A percentile compares a stretch with the other conserved stretches of the same genome.
Evolutionary conservation across 2,329 filamentous ascomycete species (phyloP).

Genomic region (Colletotrichum destructivum): DNA sequence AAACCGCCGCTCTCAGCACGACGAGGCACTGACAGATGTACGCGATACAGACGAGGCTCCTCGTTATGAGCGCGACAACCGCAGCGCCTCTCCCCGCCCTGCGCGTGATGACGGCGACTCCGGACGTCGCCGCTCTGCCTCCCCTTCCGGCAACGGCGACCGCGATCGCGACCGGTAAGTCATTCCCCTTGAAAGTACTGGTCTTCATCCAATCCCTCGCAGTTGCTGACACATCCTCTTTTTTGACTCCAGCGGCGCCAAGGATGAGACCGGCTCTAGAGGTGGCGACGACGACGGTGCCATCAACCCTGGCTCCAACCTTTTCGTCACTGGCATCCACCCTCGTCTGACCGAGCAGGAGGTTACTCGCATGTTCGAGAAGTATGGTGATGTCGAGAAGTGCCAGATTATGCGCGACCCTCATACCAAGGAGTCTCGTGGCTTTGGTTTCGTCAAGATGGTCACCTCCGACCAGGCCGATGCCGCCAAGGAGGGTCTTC

Average conservation of each 20-base stretch:
- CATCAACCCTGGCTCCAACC: constrained; percentile 94
- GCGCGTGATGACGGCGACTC: constrained; percentile 73
- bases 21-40: constrained; percentile 28
- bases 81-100: constrained; percentile 76
- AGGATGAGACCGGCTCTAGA: constrained; percentile 66
- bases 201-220: constrained; percentile 5
- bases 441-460: constrained; percentile 99
- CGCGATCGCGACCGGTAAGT: constrained; percentile 67
- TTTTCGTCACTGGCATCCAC: constrained; percentile 98
- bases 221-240: constrained; percentile 32
- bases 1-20: constrained; percentile 21
- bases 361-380: constrained; percentile 95
- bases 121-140: constrained; percentile 73
- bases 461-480: constrained; percentile 94
- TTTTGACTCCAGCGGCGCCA: constrained; percentile 57
- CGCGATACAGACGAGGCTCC: constrained; percentile 69
- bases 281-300: constrained; percentile 82
- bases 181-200: neutral
- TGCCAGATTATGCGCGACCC: constrained; percentile 99
- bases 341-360: constrained; percentile 91
- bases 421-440: constrained; percentile 97
- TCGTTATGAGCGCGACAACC: constrained; percentile 77
- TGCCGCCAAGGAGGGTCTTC: constrained; percentile 94
- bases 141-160: constrained; percentile 69
- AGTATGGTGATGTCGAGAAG: constrained; percentile 98